Conservation (phyloP, 164 flowering plant species). For the Vitis rupestris region DNA sequence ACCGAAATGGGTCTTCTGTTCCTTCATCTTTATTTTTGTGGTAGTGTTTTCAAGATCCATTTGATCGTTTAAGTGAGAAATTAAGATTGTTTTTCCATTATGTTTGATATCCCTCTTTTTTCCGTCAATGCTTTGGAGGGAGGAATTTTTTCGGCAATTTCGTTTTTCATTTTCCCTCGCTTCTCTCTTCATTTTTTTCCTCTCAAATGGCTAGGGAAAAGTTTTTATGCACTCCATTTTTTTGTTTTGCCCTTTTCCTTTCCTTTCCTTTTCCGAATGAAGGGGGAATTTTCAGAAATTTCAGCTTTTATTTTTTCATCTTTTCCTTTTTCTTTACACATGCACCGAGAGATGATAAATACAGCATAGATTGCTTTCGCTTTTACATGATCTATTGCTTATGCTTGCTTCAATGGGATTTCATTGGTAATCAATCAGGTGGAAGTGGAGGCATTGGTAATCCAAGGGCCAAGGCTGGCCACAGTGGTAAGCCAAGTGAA, state of each 20-base stretch:
- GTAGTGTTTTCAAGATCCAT: neutral
- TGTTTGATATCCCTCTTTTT: neutral
- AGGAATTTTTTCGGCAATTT: neutral
- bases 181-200: constrained; percentile 2
- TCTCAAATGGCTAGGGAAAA: neutral
- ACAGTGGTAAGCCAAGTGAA: constrained; percentile 91
- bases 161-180: neutral
- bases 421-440: constrained; percentile 40
- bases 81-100: neutral
- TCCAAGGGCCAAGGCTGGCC: constrained; percentile 76
- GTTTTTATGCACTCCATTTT: neutral
- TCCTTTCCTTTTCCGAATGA: neutral
- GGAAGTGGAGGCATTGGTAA: constrained; percentile 78
- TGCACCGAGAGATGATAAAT: neutral
- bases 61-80: neutral
- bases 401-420: neutral
- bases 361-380: neutral
- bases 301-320: neutral
- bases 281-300: neutral
- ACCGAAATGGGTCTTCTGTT: neutral
- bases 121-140: neutral
- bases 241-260: constrained; percentile 8
- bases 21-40: neutral
- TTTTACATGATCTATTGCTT: neutral
- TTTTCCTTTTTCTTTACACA: neutral